phyloP scores from a whole-genome alignment of 495 filamentous ascomycete genomes.

The Melanomma pulvis-pyrius region DNA sequence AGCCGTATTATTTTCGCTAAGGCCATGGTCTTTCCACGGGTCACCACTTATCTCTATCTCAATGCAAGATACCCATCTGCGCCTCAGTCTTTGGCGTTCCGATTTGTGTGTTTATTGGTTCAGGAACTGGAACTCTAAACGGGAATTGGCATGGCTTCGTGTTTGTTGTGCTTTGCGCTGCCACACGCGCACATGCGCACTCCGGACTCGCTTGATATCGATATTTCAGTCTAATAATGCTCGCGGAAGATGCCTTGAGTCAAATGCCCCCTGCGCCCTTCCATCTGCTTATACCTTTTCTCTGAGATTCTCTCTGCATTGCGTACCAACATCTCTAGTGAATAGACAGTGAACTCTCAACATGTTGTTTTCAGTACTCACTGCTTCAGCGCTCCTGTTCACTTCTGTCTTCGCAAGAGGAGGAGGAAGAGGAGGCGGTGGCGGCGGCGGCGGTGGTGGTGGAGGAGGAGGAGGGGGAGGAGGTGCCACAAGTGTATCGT shows the following conservation, averaged over 20 bases:
- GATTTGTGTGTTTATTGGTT: background rate
- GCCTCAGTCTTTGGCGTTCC: background rate
- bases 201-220: background rate
- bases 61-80: background rate
- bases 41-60: background rate
- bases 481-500: background rate
- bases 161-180: background rate
- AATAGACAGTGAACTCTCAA: background rate
- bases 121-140: background rate
- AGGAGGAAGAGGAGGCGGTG: conserved; percentile 1
- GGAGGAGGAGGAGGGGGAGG: conserved; percentile 2
- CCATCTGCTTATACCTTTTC: background rate
- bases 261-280: too few relatives aligned
- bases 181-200: background rate
- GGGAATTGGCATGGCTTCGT: background rate
- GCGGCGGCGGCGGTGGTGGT: conserved; percentile 8
- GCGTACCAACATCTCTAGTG: background rate
- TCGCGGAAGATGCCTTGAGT: too few relatives aligned
- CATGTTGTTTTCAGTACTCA: conserved; percentile 1
- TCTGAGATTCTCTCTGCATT: background rate
- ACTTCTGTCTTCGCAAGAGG: background rate
- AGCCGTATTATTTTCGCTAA: background rate
- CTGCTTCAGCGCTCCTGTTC: conserved; percentile 1
- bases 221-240: background rate
- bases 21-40: too few relatives aligned